Evolutionary conservation across 805 yeast species (phyloP).

Genomic region (Schwanniomyces vanrijiae): DNA sequence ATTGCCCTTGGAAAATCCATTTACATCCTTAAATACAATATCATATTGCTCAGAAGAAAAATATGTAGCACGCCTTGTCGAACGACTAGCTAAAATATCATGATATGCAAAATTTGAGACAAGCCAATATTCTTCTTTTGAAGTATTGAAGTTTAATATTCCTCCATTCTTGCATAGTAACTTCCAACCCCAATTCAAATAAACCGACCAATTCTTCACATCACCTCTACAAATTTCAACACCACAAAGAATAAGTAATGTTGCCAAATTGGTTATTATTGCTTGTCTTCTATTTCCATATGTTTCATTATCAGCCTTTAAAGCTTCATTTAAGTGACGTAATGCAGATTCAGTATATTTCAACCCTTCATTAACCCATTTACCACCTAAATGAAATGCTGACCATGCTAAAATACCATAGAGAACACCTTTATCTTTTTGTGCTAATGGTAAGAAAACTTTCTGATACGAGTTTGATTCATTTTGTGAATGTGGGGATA

Average conservation of each 20-base stretch:
- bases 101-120: slow-evolving; percentile 80
- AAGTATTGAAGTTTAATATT: slow-evolving; percentile 47
- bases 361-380: slow-evolving; percentile 48
- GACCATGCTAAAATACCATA: slow-evolving; percentile 58
- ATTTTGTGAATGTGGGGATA: slow-evolving; percentile 44
- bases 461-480: slow-evolving; percentile 51
- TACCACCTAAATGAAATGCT: slow-evolving; percentile 48
- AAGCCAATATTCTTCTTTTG: slow-evolving; percentile 67
- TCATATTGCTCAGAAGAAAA: slow-evolving; percentile 64
- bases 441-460: slow-evolving; percentile 57
- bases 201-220: slow-evolving; percentile 70
- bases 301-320: slow-evolving; percentile 6
- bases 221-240: slow-evolving; percentile 85
- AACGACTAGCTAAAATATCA: slow-evolving; percentile 66
- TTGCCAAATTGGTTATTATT: slow-evolving; percentile 54
- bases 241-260: slow-evolving; percentile 67
- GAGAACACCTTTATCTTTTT: slow-evolving; percentile 48
- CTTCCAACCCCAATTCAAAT: slow-evolving; percentile 64
- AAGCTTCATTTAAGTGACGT: slow-evolving; percentile 35
- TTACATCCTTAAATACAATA: slow-evolving; percentile 40
- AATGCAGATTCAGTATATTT: slow-evolving; percentile 50
- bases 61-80: slow-evolving; percentile 60
- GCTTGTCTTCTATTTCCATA: slow-evolving; percentile 26
- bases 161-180: slow-evolving; percentile 66
- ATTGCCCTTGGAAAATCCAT: slow-evolving; percentile 37